Base-by-base conservation (phyloP, 1,284 basidiomycete species). In the Sporisorium reilianum region DNA sequence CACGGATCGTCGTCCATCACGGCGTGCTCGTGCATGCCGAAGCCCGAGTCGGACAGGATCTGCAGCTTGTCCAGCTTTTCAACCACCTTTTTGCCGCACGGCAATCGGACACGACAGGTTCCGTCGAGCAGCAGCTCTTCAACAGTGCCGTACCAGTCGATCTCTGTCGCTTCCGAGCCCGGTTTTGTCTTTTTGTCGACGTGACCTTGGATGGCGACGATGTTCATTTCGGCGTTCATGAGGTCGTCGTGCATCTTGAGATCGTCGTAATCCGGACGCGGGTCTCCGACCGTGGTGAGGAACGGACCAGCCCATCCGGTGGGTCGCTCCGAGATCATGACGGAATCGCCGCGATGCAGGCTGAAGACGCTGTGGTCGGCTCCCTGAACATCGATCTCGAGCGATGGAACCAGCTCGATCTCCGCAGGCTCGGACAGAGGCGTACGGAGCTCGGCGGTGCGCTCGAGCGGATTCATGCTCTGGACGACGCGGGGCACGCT, bases 301-400 rank as follows among this genome's bases (percentile, higher is more conserved):
- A 74, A 74, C 10, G 71, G 71, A 4, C 71, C 65, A 6, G 56
- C 26, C 55, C 58, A 68, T n/a, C 92, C 92, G 79, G 93, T 94
- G 16, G 88, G 90, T 30, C 87, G 86, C 20, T 89, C 90, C 69
- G 88, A 87, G 9, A 86, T 86, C 84, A 97, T 90, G 18, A 97
- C 93, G 64, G 90, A 89, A 79, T 95, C 93, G 12, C 93, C 93
- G 23, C 92, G 88, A 50, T 90, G 89, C 26, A 95, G 90, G 36
- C 93, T 93, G 53, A 92, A 89, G n/a, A 58, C 71, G 48, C 70
- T 62, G 50, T 75, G 65, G 36, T 79, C 80, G 9, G 81, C 76
- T 2, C 93, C 93, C 77, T 92, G 91, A 7, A 92, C 90, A 82
- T 96, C 93, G 55, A 97, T 89, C 85, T 97, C 94, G 34, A 97